Evolutionary conservation across 257 asterid species (phyloP), one percentile per base, ranked within the genome.

Genomic region (Vinca minor): DNA sequence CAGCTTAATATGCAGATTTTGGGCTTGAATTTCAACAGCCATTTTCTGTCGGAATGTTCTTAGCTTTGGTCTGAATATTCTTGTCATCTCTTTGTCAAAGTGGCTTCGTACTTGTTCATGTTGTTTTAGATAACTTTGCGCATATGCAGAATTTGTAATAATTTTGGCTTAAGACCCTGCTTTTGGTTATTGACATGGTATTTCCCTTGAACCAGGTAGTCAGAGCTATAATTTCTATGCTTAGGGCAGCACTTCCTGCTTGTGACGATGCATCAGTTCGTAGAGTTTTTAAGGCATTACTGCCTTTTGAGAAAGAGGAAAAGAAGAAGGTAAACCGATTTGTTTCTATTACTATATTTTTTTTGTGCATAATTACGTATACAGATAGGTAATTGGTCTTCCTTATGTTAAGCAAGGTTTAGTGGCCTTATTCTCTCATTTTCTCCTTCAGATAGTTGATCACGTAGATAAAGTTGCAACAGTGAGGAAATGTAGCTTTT

Each of bases 401-500:
- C 48, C 52, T 62, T 39, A 41, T 39, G 13, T 12, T 53, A 17
- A 17, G 28, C 32, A 48, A 17, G 41, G 38, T 52, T 52, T 52
- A 45, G 52, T 64, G 45, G 35, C 54, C 66, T 47, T 45, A 11
- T 61, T 41, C 61, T 79, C 64, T 54, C 46, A 60, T 17, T 67
- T 80, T 72, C 34, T 39, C 67, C 53, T 73, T 73, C 85, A 89
- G 98, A 85, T 92, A 59, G 82, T 89, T 77, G 95, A 82, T 69
- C 95, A 92, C 77, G 78, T 87, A 66, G 94, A 85, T 66, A 92
- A 92, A 78, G 86, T 92, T 70, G 74, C 81, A 57, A 85, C 96
- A 21, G 86, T 87, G 58, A 82, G 96, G 75, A 92, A 80, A 81
- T 89, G 95, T 75, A 87, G 89, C 85, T 92, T 92, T 77, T 73